These are phyloP conservation scores for Stemphylium beticola DNA, from an alignment of 2,329 filamentous ascomycete species.

Conservation along the genomic window DNA sequence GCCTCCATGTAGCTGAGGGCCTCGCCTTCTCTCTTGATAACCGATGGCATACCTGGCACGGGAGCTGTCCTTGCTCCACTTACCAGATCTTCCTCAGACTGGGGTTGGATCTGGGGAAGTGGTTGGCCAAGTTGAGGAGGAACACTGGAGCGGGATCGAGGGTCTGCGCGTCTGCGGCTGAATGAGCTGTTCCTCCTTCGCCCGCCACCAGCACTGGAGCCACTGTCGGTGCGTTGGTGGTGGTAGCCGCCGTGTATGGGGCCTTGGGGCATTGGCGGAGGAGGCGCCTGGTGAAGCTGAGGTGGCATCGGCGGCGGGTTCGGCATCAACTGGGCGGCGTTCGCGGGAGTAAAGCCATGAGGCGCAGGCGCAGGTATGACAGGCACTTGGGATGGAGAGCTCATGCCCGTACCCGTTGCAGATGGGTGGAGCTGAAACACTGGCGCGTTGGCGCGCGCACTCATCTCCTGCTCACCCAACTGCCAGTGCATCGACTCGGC, in stretches of 20 bases:
- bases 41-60: conserved; percentile 34
- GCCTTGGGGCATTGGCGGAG: conserved; percentile 31
- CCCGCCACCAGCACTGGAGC: conserved; percentile 33
- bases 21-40: conserved; percentile 40
- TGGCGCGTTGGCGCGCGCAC: conserved; percentile 83
- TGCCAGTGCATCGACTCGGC: conserved; percentile 99
- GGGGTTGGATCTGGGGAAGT: conserved; percentile 42
- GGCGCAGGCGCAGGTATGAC: conserved; percentile 31
- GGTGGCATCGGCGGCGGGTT: conserved; percentile 30
- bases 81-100: conserved; percentile 41
- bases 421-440: conserved; percentile 69
- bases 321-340: conserved; percentile 46
- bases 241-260: conserved; percentile 33
- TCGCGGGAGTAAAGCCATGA: conserved; percentile 48
- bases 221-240: conserved; percentile 45
- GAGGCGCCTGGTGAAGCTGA: conserved; percentile 37
- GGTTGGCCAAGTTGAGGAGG: conserved; percentile 44
- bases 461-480: conserved; percentile 92
- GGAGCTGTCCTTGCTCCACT: conserved; percentile 47
- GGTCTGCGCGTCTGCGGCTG: conserved; percentile 41
- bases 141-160: conserved; percentile 43
- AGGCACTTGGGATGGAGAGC: conserved; percentile 39
- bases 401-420: conserved; percentile 40
- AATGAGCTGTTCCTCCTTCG: conserved; percentile 44
- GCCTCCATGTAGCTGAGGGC: conserved; percentile 36